phyloP scores from a whole-genome alignment of 176 grass and related monocot genomes.

The Alloteropsis semialata region DNA sequence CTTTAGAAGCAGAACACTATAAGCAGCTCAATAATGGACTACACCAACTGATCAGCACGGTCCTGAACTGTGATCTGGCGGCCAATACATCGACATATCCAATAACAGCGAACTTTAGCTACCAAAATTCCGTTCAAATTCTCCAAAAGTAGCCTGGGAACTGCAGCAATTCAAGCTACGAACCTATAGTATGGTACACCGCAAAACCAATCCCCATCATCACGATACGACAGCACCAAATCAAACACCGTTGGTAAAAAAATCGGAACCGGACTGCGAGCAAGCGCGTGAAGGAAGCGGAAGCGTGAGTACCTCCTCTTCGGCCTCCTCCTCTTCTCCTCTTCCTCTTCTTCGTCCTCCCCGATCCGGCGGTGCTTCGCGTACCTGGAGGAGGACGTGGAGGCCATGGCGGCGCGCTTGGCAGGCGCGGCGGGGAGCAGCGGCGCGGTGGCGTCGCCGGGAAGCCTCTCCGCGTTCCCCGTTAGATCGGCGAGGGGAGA shows the following conservation, averaged over 20 bases:
- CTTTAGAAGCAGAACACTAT: background rate
- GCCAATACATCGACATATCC: background rate
- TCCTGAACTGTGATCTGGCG: background rate
- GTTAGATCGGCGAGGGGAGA: slow-evolving; percentile 48
- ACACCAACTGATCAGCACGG: background rate
- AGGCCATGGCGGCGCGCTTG: slow-evolving; percentile 38
- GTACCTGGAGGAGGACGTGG: slow-evolving; percentile 50
- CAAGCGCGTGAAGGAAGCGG: background rate
- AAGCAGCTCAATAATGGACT: background rate
- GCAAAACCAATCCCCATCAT: slow-evolving; percentile 4
- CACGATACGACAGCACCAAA: background rate
- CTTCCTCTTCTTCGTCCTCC: slow-evolving; percentile 48
- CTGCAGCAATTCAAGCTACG: background rate
- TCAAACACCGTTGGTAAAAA: background rate
- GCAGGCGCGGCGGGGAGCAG: background rate
- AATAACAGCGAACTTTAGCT: background rate
- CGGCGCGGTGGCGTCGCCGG: background rate
- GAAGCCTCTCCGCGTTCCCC: background rate
- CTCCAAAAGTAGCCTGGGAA: background rate
- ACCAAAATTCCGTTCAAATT: background rate
- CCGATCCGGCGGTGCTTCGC: slow-evolving; percentile 60
- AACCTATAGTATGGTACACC: background rate
- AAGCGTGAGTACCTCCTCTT: slow-evolving; percentile 50
- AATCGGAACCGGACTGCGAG: background rate
- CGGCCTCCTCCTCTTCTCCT: slow-evolving; percentile 37